phyloP scores from a whole-genome alignment of 148 eudicot species.

The Rhododendron molle region DNA sequence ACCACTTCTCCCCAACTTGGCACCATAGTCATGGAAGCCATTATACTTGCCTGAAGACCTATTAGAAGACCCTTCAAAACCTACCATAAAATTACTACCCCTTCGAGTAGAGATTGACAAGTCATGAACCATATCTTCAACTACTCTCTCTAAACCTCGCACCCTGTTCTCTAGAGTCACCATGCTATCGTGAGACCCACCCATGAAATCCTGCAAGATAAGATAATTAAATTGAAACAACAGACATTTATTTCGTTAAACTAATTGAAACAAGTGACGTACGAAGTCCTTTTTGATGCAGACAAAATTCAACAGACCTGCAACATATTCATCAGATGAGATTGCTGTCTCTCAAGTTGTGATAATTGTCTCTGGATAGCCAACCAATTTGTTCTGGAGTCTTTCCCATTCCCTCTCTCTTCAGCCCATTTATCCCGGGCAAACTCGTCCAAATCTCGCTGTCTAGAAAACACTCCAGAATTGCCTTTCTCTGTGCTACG shows the following conservation, averaged over 20 bases:
- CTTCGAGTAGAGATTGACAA: slow-evolving; percentile 67
- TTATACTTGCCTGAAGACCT: slow-evolving; percentile 58
- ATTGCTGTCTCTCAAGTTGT: slow-evolving; percentile 89
- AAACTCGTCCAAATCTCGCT: slow-evolving; percentile 41
- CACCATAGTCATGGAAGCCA: slow-evolving; percentile 59
- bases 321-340: slow-evolving; percentile 95
- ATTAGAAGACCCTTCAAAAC: slow-evolving; percentile 82
- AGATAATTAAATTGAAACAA: slow-evolving; percentile 11
- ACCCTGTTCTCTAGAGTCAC: slow-evolving; percentile 89
- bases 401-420: slow-evolving; percentile 60
- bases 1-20: slow-evolving; percentile 41
- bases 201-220: slow-evolving; percentile 83
- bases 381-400: slow-evolving; percentile 56
- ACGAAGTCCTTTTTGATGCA: slow-evolving; percentile 4
- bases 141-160: slow-evolving; percentile 91
- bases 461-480: slow-evolving; percentile 24
- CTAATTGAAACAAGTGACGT: neutral
- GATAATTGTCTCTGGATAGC: slow-evolving; percentile 89
- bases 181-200: slow-evolving; percentile 98
- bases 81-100: slow-evolving; percentile 47
- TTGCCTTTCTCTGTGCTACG: slow-evolving; percentile 26
- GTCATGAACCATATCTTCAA: slow-evolving; percentile 96
- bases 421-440: slow-evolving; percentile 29
- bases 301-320: slow-evolving; percentile 51
- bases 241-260: neutral